Evolutionary conservation across 208 protist genomes (phyloP).

Genomic region (Leishmania mexicana): DNA sequence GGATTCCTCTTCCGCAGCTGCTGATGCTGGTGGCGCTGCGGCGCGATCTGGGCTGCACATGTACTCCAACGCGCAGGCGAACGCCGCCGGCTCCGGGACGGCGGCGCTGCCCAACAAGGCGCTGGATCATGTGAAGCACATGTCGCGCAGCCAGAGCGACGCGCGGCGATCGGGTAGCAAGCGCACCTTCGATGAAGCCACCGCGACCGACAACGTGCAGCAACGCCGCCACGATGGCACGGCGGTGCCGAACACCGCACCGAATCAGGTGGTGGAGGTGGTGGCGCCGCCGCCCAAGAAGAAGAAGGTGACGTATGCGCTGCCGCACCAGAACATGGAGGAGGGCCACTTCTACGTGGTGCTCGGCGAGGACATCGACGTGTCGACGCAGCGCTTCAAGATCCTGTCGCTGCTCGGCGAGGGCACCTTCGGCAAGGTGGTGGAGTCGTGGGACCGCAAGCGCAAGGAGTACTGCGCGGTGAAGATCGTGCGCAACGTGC

Average conservation of each 20-base stretch:
- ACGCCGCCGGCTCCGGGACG: constrained; percentile 4
- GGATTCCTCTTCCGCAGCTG: constrained; percentile 20
- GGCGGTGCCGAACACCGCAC: constrained; percentile 16
- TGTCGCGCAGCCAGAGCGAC: constrained; percentile 28
- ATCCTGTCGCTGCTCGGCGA: constrained; percentile 89
- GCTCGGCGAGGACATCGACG: constrained; percentile 89
- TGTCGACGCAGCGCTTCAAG: constrained; percentile 86
- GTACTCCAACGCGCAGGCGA: constrained; percentile 23
- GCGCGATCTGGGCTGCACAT: constrained; percentile 19
- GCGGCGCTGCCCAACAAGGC: constrained; percentile 23
- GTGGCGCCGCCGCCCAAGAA: constrained; percentile 46
- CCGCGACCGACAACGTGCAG: constrained; percentile 51
- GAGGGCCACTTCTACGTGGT: constrained; percentile 92
- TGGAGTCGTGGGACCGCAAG: constrained; percentile 90
- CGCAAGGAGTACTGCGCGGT: constrained; percentile 87
- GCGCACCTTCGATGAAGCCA: constrained; percentile 64
- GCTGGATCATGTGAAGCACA: constrained; percentile 25
- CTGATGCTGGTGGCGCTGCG: neutral
- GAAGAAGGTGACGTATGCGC: constrained; percentile 87
- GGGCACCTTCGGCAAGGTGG: constrained; percentile 90
- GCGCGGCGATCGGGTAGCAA: constrained; percentile 78
- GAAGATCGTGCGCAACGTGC: constrained; percentile 86
- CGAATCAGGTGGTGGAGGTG: constrained; percentile 50
- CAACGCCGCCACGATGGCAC: constrained; percentile 21
- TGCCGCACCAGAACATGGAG: constrained; percentile 87